Evolutionary conservation across 768 basidiomycete species (phyloP).

Genomic region (Auriscalpium orientale): DNA sequence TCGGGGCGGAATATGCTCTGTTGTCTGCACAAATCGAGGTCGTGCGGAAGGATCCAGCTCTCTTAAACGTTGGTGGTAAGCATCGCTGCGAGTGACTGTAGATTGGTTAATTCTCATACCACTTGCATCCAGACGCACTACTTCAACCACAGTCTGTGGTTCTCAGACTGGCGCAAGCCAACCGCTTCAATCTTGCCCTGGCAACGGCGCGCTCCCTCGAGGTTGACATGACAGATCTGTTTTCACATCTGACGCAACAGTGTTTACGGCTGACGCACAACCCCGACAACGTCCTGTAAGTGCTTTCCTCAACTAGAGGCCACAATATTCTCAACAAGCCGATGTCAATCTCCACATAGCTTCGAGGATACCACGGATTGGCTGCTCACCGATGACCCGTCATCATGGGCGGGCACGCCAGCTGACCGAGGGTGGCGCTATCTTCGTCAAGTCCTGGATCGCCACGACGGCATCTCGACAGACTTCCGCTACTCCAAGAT

Average conservation of each 20-base stretch:
- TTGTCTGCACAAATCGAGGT: constrained; percentile 75
- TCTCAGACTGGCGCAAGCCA: constrained; percentile 68
- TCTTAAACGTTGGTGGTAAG: constrained; percentile 62
- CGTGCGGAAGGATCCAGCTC: constrained; percentile 53
- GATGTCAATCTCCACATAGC: constrained; percentile 30
- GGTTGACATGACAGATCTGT: constrained; percentile 84
- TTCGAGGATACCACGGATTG: constrained; percentile 70
- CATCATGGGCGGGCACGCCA: constrained; percentile 77
- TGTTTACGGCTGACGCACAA: constrained; percentile 70
- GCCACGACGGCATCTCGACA: constrained; percentile 65
- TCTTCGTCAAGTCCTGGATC: constrained; percentile 69
- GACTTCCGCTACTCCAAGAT: constrained; percentile 74
- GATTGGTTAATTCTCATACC: constrained; percentile 14
- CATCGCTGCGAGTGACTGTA: constrained; percentile 4
- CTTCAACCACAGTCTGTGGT: constrained; percentile 60
- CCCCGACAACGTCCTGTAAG: constrained; percentile 53
- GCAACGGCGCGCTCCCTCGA: constrained; percentile 64
- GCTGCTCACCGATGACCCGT: constrained; percentile 74
- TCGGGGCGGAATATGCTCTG: constrained; percentile 70
- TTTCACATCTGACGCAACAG: constrained; percentile 66
- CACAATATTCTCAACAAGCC: constrained; percentile 1
- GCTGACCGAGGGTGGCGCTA: constrained; percentile 84
- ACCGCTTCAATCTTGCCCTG: constrained; percentile 75
- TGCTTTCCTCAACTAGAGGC: constrained; percentile 4
- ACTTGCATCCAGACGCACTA: constrained; percentile 33